Conservation (phyloP, 192 early-diverging fungal genomes). For the Coemansia sp. region DNA sequence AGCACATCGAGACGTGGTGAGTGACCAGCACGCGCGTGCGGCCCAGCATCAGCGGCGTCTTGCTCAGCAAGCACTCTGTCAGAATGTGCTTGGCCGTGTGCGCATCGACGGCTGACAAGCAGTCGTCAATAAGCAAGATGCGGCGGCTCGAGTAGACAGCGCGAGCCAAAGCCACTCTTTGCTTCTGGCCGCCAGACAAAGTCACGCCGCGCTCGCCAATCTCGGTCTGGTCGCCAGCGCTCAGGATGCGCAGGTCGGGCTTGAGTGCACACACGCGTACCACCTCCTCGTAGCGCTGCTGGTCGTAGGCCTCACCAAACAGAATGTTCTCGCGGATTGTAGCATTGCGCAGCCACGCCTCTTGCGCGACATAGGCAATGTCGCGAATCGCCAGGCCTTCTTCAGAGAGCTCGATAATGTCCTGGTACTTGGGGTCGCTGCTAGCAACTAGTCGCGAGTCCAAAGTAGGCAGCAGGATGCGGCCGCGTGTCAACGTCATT, state of each 20-base stretch:
- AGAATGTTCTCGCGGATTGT: conserved; percentile 71
- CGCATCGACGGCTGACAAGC: conserved; percentile 89
- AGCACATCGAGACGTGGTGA: conserved; percentile 68
- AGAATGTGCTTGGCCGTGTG: conserved; percentile 86
- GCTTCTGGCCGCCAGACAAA: conserved; percentile 80
- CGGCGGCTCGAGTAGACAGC: conserved; percentile 70
- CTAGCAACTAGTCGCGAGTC: neutral
- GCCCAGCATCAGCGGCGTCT: conserved; percentile 59
- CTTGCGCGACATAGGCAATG: conserved; percentile 82
- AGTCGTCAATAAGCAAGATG: conserved; percentile 77
- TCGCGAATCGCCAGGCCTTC: conserved; percentile 37
- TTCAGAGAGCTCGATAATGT: conserved; percentile 8
- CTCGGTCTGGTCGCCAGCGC: conserved; percentile 84
- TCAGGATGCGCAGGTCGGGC: conserved; percentile 78
- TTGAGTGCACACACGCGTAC: conserved; percentile 76
- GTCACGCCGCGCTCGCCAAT: conserved; percentile 82
- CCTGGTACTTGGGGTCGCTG: neutral
- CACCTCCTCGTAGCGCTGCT: conserved; percentile 70
- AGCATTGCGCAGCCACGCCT: conserved; percentile 63
- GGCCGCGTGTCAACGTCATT: conserved; percentile 41
- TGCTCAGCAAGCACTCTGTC: conserved; percentile 66
- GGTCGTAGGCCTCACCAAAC: conserved; percentile 65
- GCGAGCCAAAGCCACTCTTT: conserved; percentile 75
- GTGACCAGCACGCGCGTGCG: conserved; percentile 88
- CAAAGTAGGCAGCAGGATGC: conserved; percentile 10